Evolutionary conservation across 2,329 filamentous ascomycete species (phyloP).

Genomic region (Paracamarosporium sp.): DNA sequence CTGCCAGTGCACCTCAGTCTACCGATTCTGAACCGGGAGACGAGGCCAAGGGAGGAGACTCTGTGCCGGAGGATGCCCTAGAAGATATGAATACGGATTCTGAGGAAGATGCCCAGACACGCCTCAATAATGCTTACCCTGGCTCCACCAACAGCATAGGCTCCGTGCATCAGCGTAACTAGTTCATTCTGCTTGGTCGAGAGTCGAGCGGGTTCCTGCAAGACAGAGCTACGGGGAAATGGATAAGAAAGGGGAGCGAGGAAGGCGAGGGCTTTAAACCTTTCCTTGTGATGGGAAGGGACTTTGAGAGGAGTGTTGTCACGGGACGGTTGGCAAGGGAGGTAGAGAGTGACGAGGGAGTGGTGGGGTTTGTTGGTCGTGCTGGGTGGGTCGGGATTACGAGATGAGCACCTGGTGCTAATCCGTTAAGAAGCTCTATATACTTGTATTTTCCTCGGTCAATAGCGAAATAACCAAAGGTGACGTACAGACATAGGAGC

Average conservation of each 20-base stretch:
- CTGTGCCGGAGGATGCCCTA: slow-evolving; percentile 22
- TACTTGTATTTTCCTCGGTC: background rate
- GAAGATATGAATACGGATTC: slow-evolving; percentile 53
- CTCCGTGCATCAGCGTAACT: slow-evolving; percentile 71
- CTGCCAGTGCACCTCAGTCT: background rate
- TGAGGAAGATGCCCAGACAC: slow-evolving; percentile 49
- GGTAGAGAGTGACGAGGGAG: slow-evolving; percentile 67
- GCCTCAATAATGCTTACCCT: slow-evolving; percentile 68
- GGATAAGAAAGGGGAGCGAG: slow-evolving; percentile 11
- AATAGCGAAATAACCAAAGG: background rate
- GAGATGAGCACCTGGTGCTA: background rate
- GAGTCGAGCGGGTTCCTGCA: slow-evolving; percentile 63
- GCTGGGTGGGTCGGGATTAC: slow-evolving; percentile 69
- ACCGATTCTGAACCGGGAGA: slow-evolving; percentile 16
- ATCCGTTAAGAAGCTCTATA: background rate
- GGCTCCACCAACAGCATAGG: slow-evolving; percentile 71
- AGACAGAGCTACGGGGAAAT: slow-evolving; percentile 22
- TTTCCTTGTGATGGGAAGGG: slow-evolving; percentile 68
- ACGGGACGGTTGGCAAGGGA: slow-evolving; percentile 67
- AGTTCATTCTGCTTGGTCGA: slow-evolving; percentile 71
- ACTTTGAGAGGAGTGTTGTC: slow-evolving; percentile 69
- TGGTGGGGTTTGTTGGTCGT: slow-evolving; percentile 62
- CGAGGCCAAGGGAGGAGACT: background rate
- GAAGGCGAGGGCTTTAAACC: slow-evolving; percentile 57
- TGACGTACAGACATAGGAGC: background rate